Evolutionary conservation across 2,329 filamentous ascomycete species (phyloP), one percentile per base, ranked within the genome.

Genomic region (Phyllosticta citribraziliensis): DNA sequence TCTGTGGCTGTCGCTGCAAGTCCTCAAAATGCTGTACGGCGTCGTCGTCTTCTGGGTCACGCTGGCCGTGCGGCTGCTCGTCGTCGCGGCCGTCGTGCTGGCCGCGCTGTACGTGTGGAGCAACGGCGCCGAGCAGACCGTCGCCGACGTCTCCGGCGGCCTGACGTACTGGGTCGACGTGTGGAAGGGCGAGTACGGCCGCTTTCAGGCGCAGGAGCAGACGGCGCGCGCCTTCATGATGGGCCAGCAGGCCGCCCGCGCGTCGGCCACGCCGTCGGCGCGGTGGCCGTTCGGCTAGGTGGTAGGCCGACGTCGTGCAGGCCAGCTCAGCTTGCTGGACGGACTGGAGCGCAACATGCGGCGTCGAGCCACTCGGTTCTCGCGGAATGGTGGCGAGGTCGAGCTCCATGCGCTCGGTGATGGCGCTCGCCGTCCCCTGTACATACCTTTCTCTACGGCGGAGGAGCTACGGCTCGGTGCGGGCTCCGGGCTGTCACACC

Each of bases 11-110:
- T 80, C 79, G 12, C 74, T 87, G 63, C 82, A 84, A 65, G 78
- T 94, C 52, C 75, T 87, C 65, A 82, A 86, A 70, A 87, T 88
- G 76, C 77, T 91, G 19, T 84, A 86, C 64, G 83, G 89, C 63
- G 76, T 90, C 20, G 79, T 96, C 62, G 77, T 91, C 69, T 95
- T 86, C 77, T 91, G 90, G 84, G 83, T 91, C 58, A 78, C 82
- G n/a, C 70, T 96, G 60, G 79, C 80, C 11, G 72, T 89, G 64
- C 76, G 82, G 24, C 66, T 91, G 52, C 72, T 82, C 1, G 84
- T 91, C 65, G 94, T 85, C 84, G 81, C 80, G 1, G 71, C 76
- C 1, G 66, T 92, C 2, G 75, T 80, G 4, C 78, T 79, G 0
- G 52, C 85, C 0, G 78, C 79, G 0, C 76, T 85, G 19, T 83